A percentile compares a stretch with the other conserved stretches of the same genome.
Evolutionary conservation across 2,329 filamentous ascomycete genomes (phyloP).

Genomic region (Ambrosiella xylebori): DNA sequence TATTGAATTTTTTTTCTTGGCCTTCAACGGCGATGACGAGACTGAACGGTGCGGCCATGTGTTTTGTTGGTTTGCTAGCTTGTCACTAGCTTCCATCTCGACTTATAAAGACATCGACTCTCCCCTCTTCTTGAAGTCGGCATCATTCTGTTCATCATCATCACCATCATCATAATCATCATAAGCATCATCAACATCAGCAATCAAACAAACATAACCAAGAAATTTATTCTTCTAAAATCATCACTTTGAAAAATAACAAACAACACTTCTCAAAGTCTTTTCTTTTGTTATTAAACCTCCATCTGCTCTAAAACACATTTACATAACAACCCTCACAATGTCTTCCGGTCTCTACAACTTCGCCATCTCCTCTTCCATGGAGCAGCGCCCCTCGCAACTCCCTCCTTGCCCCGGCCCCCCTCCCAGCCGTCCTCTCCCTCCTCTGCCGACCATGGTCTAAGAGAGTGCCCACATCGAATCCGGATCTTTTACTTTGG

Average conservation of each 20-base stretch:
- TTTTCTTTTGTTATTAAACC: slow-evolving; percentile 8
- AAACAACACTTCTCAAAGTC: neutral
- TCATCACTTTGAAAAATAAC: neutral
- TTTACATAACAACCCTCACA: slow-evolving; percentile 11
- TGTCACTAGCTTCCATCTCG: neutral
- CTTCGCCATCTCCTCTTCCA: slow-evolving; percentile 14
- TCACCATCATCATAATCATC: too few species aligned
- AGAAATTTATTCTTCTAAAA: neutral
- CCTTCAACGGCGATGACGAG: neutral
- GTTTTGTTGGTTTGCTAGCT: neutral
- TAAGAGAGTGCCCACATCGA: slow-evolving; percentile 19
- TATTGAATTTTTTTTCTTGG: neutral
- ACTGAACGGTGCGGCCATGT: neutral
- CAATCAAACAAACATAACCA: neutral
- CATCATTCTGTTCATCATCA: neutral
- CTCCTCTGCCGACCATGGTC: slow-evolving; percentile 44
- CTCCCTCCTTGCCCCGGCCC: slow-evolving; percentile 51
- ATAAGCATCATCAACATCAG: neutral
- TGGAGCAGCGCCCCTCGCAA: slow-evolving; percentile 42
- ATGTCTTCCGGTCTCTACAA: neutral
- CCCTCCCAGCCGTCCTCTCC: slow-evolving; percentile 46
- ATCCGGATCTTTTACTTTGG: neutral
- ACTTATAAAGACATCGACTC: slow-evolving; percentile 3
- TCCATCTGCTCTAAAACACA: slow-evolving; percentile 15
- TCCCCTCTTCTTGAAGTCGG: neutral